A percentile compares a stretch with the other conserved stretches of the same genome.
Conservation (phyloP, 805 yeast species). For the Ogataea trehalophila region DNA sequence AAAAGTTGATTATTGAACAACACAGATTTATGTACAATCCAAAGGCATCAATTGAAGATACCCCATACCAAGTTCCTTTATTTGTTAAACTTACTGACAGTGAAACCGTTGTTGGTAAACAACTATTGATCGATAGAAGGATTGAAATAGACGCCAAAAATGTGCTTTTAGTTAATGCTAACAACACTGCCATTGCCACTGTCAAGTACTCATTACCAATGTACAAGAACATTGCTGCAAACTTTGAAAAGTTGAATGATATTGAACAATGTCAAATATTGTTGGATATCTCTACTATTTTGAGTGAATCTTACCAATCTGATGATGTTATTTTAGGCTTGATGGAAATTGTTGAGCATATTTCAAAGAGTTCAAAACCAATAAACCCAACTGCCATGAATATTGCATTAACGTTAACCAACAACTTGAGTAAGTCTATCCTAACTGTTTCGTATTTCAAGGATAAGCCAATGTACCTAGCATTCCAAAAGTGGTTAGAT, state of each 20-base stretch:
- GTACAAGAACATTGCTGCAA: conserved; percentile 22
- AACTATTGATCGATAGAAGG: conserved; percentile 40
- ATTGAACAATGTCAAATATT: conserved; percentile 35
- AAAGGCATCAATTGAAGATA: conserved; percentile 40
- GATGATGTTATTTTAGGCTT: conserved; percentile 31
- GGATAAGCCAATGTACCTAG: conserved; percentile 10
- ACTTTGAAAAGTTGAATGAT: conserved; percentile 20
- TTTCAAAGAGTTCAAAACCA: conserved; percentile 22
- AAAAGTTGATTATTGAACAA: conserved; percentile 33
- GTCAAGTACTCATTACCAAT: conserved; percentile 38
- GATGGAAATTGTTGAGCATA: conserved; percentile 27
- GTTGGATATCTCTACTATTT: conserved; percentile 35
- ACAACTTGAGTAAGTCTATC: conserved; percentile 27
- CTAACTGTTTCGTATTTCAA: conserved; percentile 18
- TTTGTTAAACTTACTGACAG: conserved; percentile 35
- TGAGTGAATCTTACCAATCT: conserved; percentile 31
- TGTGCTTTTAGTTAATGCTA: conserved; percentile 38
- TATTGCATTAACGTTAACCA: conserved; percentile 32
- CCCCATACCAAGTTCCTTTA: conserved; percentile 61
- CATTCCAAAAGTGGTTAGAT: conserved; percentile 12
- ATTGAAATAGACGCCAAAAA: conserved; percentile 18
- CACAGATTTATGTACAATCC: conserved; percentile 32
- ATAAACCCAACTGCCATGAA: conserved; percentile 33
- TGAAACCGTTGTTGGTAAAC: conserved; percentile 27
- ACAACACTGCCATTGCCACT: conserved; percentile 43